Conservation (phyloP, 306 rosid species). For the Vicia faba region DNA sequence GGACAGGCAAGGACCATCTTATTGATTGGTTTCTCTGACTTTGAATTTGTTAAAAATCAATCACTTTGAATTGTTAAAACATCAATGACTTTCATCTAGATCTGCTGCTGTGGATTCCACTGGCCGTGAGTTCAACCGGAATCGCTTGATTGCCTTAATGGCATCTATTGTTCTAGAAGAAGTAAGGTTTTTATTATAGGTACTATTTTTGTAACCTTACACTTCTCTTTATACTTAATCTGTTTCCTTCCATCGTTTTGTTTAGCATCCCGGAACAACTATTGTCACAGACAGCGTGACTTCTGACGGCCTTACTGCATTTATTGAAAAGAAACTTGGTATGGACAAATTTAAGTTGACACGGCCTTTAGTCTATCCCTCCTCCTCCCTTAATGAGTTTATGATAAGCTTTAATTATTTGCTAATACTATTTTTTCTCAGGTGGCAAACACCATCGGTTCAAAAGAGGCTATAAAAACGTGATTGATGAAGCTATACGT, state of each 20-base stretch:
- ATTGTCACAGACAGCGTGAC: slow-evolving; percentile 98
- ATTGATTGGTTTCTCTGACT: slow-evolving; percentile 31
- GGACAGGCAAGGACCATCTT: slow-evolving; percentile 60
- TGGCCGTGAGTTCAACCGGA: slow-evolving; percentile 86
- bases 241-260: slow-evolving; percentile 33
- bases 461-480: slow-evolving; percentile 97
- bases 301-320: slow-evolving; percentile 90
- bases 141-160: slow-evolving; percentile 93
- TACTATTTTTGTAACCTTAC: slow-evolving; percentile 25
- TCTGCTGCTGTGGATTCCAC: slow-evolving; percentile 97
- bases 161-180: slow-evolving; percentile 95
- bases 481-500: slow-evolving; percentile 94
- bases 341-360: slow-evolving; percentile 37
- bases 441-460: slow-evolving; percentile 97
- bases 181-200: slow-evolving; percentile 47
- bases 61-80: neutral
- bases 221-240: slow-evolving; percentile 9
- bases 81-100: slow-evolving; percentile 49
- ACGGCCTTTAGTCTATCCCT: slow-evolving; percentile 10
- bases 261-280: slow-evolving; percentile 92
- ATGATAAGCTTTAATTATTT: slow-evolving; percentile 8
- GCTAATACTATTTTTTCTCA: slow-evolving; percentile 43
- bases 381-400: slow-evolving; percentile 17
- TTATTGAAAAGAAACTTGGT: slow-evolving; percentile 95
- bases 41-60: slow-evolving; percentile 12